Conservation (phyloP, 768 basidiomycete species). For the Daedaleopsis sinensis region DNA sequence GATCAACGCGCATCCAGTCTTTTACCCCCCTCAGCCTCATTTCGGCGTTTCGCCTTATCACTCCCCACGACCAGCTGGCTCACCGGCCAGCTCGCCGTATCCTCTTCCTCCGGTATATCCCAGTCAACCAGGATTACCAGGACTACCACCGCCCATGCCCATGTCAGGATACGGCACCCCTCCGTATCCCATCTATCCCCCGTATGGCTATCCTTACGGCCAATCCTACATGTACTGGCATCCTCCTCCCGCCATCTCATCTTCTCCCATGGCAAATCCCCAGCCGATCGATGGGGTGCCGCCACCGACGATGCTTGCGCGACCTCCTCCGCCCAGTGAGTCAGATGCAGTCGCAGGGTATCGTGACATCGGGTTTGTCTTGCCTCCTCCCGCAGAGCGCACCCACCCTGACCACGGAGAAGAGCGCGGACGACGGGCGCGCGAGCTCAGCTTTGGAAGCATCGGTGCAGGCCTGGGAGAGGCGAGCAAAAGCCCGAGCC, state of each 20-base stretch:
- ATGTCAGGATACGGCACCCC: slow-evolving; percentile 34
- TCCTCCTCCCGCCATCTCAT: slow-evolving; percentile 1
- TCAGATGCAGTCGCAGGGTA: slow-evolving; percentile 41
- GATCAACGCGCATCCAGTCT: slow-evolving; percentile 2
- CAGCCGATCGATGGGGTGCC: slow-evolving; percentile 24
- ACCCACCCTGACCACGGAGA: background rate
- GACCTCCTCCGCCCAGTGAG: slow-evolving; percentile 37
- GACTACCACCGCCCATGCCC: slow-evolving; percentile 17
- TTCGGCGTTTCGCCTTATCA: slow-evolving; percentile 22
- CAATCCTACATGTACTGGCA: slow-evolving; percentile 45
- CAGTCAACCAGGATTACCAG: slow-evolving; percentile 17
- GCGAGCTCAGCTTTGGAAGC: slow-evolving; percentile 55
- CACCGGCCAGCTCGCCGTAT: slow-evolving; percentile 20
- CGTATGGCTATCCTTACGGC: slow-evolving; percentile 36
- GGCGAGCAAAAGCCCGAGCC: slow-evolving; percentile 20
- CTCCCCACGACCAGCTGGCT: slow-evolving; percentile 23
- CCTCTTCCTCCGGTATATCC: slow-evolving; percentile 22
- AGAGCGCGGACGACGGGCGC: slow-evolving; percentile 22
- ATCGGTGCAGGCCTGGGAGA: slow-evolving; percentile 37
- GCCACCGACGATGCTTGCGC: slow-evolving; percentile 34
- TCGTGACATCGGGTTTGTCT: slow-evolving; percentile 30
- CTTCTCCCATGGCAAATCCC: slow-evolving; percentile 7
- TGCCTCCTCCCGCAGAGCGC: slow-evolving; percentile 19
- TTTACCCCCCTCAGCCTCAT: slow-evolving; percentile 15
- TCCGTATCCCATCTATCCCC: slow-evolving; percentile 38